These are phyloP conservation scores for Alternaria viburni DNA, from an alignment of 2,329 filamentous ascomycete species.

Conservation along the genomic window DNA sequence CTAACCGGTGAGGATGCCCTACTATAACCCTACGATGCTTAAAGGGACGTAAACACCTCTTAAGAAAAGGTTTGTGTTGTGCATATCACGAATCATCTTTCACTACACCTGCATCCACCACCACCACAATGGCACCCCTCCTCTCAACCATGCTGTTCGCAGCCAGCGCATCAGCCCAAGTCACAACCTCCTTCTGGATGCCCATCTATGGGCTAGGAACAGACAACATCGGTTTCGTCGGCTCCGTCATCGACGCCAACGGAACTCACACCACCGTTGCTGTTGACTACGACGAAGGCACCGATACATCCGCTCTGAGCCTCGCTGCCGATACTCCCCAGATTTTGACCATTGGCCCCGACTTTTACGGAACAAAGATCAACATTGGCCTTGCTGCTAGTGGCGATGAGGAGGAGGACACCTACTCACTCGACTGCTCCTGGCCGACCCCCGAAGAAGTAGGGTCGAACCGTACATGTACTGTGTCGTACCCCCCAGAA, in stretches of 20 bases:
- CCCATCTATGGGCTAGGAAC: not conserved
- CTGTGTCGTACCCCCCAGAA: not conserved
- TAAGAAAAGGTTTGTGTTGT: not conserved
- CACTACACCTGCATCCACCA: not conserved
- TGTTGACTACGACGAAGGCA: not conserved
- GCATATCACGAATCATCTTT: not conserved
- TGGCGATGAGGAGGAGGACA: accelerated
- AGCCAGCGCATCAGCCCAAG: not conserved
- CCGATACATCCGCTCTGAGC: not conserved
- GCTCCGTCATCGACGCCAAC: not conserved
- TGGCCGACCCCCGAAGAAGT: not conserved
- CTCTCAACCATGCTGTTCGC: not conserved
- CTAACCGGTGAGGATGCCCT: not conserved
- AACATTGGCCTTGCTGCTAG: not conserved
- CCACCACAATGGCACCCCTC: not conserved
- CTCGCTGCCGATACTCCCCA: accelerated
- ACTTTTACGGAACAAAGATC: not conserved
- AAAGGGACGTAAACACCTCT: not conserved
- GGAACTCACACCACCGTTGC: not conserved
- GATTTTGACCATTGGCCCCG: not conserved
- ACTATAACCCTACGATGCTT: not conserved
- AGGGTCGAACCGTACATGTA: not conserved
- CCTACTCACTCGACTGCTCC: not conserved
- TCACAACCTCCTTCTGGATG: conserved; percentile 2
- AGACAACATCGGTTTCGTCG: not conserved